phyloP scores from a whole-genome alignment of 192 early-diverging fungal genomes.

The Backusella macrospora region DNA sequence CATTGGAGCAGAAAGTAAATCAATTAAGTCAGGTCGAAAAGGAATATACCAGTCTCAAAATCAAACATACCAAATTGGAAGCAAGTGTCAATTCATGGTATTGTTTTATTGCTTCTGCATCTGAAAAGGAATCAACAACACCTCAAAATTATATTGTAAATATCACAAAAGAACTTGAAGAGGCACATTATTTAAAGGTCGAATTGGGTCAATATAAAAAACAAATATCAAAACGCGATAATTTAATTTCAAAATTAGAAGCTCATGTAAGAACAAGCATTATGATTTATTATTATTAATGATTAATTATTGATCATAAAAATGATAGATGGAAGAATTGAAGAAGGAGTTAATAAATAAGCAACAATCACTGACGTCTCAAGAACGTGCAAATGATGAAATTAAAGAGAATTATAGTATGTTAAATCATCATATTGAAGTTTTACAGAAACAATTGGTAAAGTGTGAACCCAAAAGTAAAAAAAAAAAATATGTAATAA shows the following conservation, averaged over 20 bases:
- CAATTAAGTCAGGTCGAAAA: not conserved
- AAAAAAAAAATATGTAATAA: not conserved
- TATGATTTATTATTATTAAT: not conserved
- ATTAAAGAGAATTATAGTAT: not conserved
- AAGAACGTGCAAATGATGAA: not conserved
- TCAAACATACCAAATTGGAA: not conserved
- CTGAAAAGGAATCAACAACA: not conserved
- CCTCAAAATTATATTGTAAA: conserved; percentile 12
- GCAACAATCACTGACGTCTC: not conserved
- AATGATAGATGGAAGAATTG: not conserved
- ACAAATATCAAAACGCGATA: not conserved
- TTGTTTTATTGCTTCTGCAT: not conserved
- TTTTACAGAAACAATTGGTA: not conserved
- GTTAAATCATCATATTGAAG: not conserved
- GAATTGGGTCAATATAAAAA: not conserved
- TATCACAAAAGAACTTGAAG: not conserved
- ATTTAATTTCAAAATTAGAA: not conserved
- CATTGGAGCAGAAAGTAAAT: not conserved
- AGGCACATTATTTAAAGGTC: not conserved
- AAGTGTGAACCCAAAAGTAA: not conserved
- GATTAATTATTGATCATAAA: not conserved
- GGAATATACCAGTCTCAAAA: not conserved
- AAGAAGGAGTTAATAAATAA: not conserved
- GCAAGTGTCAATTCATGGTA: not conserved
- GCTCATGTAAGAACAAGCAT: not conserved